Percentiles rank a stretch among this genome's conserved stretches.
phyloP scores from a whole-genome alignment of 306 rosid genomes.

The Arachis stenosperma region DNA sequence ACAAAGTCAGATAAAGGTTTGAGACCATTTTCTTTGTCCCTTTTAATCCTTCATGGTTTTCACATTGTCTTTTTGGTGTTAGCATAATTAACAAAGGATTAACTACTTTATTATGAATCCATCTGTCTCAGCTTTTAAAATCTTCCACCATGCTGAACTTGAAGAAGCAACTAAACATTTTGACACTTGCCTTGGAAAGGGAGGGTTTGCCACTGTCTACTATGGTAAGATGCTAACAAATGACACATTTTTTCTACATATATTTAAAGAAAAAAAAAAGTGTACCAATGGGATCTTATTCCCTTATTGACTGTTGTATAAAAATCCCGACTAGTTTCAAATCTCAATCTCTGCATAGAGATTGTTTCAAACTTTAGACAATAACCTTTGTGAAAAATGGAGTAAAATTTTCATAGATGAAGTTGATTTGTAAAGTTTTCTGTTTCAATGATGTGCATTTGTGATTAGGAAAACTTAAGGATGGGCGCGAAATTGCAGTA shows the following conservation, averaged over 20 bases:
- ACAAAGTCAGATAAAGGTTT: neutral
- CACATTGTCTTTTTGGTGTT: neutral
- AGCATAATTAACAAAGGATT: neutral
- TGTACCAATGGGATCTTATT: neutral
- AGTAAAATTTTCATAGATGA: neutral
- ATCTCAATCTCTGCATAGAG: neutral
- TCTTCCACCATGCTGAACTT: constrained; percentile 35
- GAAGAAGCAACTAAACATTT: constrained; percentile 54
- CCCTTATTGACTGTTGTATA: neutral
- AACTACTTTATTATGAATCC: constrained; percentile 3
- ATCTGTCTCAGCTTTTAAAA: constrained; percentile 29
- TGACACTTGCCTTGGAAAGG: constrained; percentile 52
- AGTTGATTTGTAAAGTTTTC: neutral
- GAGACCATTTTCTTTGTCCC: neutral
- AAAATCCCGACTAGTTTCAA: neutral
- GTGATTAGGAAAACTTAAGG: constrained; percentile 55
- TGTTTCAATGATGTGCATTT: neutral
- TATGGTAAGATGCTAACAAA: constrained; percentile 48
- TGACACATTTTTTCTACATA: neutral
- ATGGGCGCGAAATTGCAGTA: constrained; percentile 61
- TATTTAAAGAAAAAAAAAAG: neutral
- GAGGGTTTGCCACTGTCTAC: constrained; percentile 66
- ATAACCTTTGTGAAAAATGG: neutral
- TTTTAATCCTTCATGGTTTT: constrained; percentile 1
- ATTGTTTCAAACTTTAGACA: neutral